Conservation (phyloP, 2,329 filamentous ascomycete species). For the Grosmannia huntii region DNA sequence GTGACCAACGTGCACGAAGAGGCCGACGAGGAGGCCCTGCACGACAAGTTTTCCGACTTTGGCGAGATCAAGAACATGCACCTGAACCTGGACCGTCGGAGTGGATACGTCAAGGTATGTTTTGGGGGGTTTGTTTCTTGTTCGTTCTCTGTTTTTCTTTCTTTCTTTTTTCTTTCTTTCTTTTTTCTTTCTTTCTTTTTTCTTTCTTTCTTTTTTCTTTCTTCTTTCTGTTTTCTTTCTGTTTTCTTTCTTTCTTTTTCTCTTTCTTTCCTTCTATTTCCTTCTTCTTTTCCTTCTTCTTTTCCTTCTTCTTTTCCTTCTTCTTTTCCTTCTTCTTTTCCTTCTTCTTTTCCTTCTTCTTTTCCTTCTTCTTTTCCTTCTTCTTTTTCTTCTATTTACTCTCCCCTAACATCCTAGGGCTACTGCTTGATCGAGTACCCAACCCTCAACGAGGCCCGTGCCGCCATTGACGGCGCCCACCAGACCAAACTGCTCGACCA, state of each 20-base stretch:
- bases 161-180: background rate
- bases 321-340: background rate
- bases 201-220: background rate
- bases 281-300: background rate
- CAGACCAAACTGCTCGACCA: constrained; percentile 68
- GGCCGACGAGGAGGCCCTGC: constrained; percentile 69
- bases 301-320: no score
- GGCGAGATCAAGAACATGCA: constrained; percentile 83
- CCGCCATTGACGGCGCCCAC: constrained; percentile 72
- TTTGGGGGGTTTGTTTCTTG: no score
- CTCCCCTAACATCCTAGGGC: constrained; percentile 37
- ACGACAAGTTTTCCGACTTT: constrained; percentile 71
- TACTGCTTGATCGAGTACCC: constrained; percentile 79
- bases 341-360: background rate
- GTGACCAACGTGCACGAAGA: constrained; percentile 83
- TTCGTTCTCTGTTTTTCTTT: no score
- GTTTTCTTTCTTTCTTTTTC: background rate
- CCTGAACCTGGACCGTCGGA: constrained; percentile 68
- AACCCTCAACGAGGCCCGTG: constrained; percentile 64
- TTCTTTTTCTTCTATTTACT: background rate
- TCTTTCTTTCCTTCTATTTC: no score
- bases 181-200: background rate
- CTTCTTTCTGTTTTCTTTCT: no score
- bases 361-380: background rate
- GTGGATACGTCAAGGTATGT: constrained; percentile 71